These are phyloP conservation scores for Mycena galericulata DNA, from an alignment of 768 basidiomycete species.

Conservation along the genomic window DNA sequence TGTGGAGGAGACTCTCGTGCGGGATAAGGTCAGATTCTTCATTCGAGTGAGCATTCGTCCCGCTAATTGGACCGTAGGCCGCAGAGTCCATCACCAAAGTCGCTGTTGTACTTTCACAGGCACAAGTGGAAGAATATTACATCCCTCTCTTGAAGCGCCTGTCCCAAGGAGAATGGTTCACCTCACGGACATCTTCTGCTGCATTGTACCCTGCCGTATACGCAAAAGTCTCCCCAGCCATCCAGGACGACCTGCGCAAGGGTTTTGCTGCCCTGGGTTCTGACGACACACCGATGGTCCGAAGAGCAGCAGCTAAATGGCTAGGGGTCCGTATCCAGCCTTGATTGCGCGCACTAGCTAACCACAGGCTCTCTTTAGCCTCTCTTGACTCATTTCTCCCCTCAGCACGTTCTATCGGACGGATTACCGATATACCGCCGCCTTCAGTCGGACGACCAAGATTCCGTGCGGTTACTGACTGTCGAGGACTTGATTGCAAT, in stretches of 20 bases:
- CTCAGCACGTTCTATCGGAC: constrained; percentile 86
- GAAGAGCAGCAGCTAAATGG: constrained; percentile 95
- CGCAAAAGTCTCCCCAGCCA: constrained; percentile 73
- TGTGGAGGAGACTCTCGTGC: constrained; percentile 96
- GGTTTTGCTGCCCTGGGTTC: constrained; percentile 84
- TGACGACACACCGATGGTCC: constrained; percentile 99
- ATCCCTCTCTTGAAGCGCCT: constrained; percentile 92
- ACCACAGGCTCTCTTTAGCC: constrained; percentile 60
- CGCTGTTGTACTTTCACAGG: constrained; percentile 77
- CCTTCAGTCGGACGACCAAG: constrained; percentile 96
- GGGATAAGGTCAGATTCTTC: constrained; percentile 83
- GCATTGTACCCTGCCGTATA: constrained; percentile 95
- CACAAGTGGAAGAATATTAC: constrained; percentile 90
- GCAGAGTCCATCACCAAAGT: constrained; percentile 96
- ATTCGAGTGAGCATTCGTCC: constrained; percentile 24
- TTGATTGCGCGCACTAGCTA: constrained; percentile 12
- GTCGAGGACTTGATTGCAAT: constrained; percentile 96
- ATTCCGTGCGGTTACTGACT: constrained; percentile 95
- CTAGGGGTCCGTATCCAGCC: constrained; percentile 78
- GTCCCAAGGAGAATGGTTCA: constrained; percentile 98
- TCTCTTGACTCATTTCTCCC: constrained; percentile 81
- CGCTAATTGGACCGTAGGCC: constrained; percentile 65
- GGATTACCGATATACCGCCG: constrained; percentile 93
- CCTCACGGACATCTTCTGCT: constrained; percentile 94
- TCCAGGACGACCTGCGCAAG: constrained; percentile 91